Evolutionary conservation across 2,329 filamentous ascomycete species (phyloP).

Genomic region (Claviceps sp.): DNA sequence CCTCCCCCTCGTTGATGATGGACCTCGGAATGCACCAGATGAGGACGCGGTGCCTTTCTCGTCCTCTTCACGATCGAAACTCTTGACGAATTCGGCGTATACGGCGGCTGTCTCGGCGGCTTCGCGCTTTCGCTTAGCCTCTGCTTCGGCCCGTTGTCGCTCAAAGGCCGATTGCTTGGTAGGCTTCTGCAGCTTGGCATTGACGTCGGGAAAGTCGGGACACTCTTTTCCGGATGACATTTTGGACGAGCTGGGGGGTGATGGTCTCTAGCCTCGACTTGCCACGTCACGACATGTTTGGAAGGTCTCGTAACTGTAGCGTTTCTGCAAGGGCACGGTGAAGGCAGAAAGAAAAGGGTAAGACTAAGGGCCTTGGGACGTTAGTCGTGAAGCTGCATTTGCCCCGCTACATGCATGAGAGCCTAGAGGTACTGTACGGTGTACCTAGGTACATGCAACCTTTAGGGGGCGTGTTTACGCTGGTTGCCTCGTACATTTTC

Average conservation of each 20-base stretch:
- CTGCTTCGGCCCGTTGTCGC: slow-evolving; percentile 74
- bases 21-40: slow-evolving; percentile 11
- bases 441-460: too few species aligned
- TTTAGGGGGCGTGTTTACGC: too few species aligned
- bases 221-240: slow-evolving; percentile 38
- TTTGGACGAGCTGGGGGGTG: not conserved
- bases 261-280: not conserved
- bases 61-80: slow-evolving; percentile 50
- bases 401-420: slow-evolving; percentile 10
- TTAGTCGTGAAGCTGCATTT: not conserved
- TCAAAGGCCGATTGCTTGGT: slow-evolving; percentile 81
- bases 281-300: slow-evolving; percentile 5
- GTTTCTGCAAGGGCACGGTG: not conserved
- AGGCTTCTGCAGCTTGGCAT: slow-evolving; percentile 65
- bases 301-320: not conserved
- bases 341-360: not conserved
- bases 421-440: too few species aligned
- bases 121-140: slow-evolving; percentile 75
- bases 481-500: too few species aligned
- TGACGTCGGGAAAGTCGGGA: slow-evolving; percentile 54
- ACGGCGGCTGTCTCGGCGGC: slow-evolving; percentile 78
- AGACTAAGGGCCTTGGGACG: too few species aligned
- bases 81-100: slow-evolving; percentile 78
- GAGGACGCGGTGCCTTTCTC: slow-evolving; percentile 10
- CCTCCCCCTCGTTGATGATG: slow-evolving; percentile 3